These are phyloP conservation scores for Hymenoscyphus repandus DNA, from an alignment of 2,329 filamentous ascomycete genomes.

Conservation along the genomic window DNA sequence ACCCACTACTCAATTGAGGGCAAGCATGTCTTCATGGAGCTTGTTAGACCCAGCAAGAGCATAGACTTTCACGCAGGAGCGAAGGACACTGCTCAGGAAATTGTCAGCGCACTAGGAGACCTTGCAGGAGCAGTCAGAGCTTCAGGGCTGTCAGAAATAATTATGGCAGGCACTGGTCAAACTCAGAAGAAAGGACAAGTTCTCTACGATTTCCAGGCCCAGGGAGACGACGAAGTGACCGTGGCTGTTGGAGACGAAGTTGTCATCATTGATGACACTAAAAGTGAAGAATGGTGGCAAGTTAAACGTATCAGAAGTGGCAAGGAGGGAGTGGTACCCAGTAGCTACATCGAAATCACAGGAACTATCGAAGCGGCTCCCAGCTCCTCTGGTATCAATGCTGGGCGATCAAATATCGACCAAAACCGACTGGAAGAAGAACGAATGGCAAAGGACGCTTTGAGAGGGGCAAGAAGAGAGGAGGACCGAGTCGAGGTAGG, in stretches of 20 bases:
- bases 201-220: constrained; percentile 93
- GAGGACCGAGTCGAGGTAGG: constrained; percentile 69
- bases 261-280: constrained; percentile 78
- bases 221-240: constrained; percentile 93
- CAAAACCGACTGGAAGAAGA: constrained; percentile 77
- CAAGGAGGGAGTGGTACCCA: constrained; percentile 92
- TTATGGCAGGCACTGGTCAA: constrained; percentile 68
- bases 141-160: constrained; percentile 79
- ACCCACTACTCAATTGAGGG: constrained; percentile 98
- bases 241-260: constrained; percentile 89
- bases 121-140: constrained; percentile 79
- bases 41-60: constrained; percentile 88
- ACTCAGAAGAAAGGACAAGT: constrained; percentile 78
- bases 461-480: constrained; percentile 55
- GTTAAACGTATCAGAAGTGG: constrained; percentile 85
- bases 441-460: constrained; percentile 73
- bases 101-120: constrained; percentile 81
- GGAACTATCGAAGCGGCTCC: constrained; percentile 52
- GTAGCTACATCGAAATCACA: constrained; percentile 89
- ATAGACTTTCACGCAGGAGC: constrained; percentile 95
- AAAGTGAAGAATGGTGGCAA: constrained; percentile 98
- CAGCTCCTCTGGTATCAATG: constrained; percentile 49
- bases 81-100: constrained; percentile 94
- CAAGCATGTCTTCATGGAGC: constrained; percentile 94
- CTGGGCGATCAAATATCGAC: constrained; percentile 64